Conservation (phyloP, 2,329 filamentous ascomycete genomes). For the Colletotrichum siamense region DNA sequence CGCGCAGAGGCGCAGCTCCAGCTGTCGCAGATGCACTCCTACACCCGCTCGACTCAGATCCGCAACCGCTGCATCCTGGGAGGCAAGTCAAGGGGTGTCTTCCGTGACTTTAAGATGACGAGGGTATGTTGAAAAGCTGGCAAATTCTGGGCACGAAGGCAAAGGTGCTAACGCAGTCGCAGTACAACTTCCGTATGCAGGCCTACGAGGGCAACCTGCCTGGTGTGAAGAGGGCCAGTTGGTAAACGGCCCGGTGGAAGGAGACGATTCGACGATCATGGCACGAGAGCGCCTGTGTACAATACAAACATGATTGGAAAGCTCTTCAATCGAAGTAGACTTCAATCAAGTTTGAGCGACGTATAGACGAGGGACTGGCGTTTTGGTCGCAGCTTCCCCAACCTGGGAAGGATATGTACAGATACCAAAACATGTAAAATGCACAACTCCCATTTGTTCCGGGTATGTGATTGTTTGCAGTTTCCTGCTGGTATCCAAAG, state of each 20-base stretch:
- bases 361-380: neutral
- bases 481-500: neutral
- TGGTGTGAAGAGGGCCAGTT: constrained; percentile 94
- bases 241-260: constrained; percentile 62
- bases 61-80: constrained; percentile 91
- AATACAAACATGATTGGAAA: neutral
- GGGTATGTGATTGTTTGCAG: neutral
- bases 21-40: constrained; percentile 93
- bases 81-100: constrained; percentile 88
- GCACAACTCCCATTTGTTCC: neutral
- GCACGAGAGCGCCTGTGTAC: neutral
- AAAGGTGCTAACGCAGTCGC: constrained; percentile 3
- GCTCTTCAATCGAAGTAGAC: neutral
- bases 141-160: neutral
- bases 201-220: constrained; percentile 85
- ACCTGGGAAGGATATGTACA: neutral
- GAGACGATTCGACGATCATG: neutral
- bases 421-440: neutral
- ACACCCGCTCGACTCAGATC: constrained; percentile 92
- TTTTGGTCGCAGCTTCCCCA: constrained; percentile 2
- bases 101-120: constrained; percentile 90
- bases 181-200: constrained; percentile 95
- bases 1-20: constrained; percentile 93
- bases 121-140: constrained; percentile 68
- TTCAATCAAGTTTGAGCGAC: neutral